phyloP scores from a whole-genome alignment of 1,284 basidiomycete genomes.

The Ustilago xerochloae region DNA sequence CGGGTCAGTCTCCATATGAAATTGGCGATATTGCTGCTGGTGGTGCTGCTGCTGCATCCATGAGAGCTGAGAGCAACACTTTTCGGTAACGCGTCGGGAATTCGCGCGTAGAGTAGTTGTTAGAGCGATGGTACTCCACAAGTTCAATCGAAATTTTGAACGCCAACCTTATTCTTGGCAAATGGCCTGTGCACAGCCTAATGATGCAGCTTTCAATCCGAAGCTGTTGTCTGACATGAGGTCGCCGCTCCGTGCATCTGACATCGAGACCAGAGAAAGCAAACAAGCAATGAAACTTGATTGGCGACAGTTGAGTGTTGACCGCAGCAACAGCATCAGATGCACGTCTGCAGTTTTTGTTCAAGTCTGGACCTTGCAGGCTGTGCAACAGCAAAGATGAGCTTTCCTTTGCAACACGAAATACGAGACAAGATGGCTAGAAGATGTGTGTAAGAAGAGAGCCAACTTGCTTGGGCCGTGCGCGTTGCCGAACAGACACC shows the following conservation, averaged over 20 bases:
- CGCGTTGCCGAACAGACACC: neutral
- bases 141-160: too few species aligned
- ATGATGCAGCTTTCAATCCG: too few species aligned
- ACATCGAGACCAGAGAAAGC: neutral
- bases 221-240: too few species aligned
- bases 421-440: too few species aligned
- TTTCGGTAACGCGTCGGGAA: conserved; percentile 7
- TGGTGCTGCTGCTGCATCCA: neutral
- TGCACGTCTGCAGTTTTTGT: conserved; percentile 4
- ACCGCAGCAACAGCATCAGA: neutral
- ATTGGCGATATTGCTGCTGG: neutral
- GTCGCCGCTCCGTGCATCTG: too few species aligned
- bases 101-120: too few species aligned
- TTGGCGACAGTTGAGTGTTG: neutral
- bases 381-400: neutral
- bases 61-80: conserved; percentile 12
- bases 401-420: neutral
- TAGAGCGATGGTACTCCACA: too few species aligned
- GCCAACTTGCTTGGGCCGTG: conserved; percentile 8
- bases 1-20: too few species aligned
- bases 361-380: conserved; percentile 2
- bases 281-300: neutral
- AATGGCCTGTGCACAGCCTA: too few species aligned
- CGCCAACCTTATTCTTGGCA: too few species aligned
- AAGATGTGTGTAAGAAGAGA: neutral